phyloP scores from a whole-genome alignment of 768 basidiomycete genomes.

The Suillus ampliporus region DNA sequence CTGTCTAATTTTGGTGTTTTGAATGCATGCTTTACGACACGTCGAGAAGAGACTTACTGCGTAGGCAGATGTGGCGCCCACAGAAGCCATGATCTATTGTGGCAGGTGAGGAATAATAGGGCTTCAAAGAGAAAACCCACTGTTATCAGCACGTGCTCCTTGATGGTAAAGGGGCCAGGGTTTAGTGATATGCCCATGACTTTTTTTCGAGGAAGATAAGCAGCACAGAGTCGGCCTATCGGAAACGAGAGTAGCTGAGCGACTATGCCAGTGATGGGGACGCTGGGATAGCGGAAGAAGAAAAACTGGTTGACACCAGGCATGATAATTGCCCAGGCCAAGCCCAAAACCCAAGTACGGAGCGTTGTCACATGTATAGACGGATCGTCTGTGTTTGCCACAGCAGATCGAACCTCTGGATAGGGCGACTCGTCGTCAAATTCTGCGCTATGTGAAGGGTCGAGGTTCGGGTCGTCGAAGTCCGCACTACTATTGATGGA shows the following conservation, averaged over 20 bases:
- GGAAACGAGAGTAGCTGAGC: constrained; percentile 78
- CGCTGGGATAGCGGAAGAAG: constrained; percentile 76
- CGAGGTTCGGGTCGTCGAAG: constrained; percentile 35
- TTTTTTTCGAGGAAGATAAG: constrained; percentile 55
- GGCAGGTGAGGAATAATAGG: constrained; percentile 15
- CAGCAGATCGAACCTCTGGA: constrained; percentile 73
- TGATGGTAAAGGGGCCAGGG: constrained; percentile 78
- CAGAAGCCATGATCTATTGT: constrained; percentile 56
- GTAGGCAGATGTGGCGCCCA: constrained; percentile 66
- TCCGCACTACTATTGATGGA: constrained; percentile 15
- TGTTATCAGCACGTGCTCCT: constrained; percentile 74
- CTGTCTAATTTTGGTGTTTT: constrained; percentile 46
- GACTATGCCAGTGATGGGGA: constrained; percentile 65
- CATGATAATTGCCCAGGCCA: constrained; percentile 69
- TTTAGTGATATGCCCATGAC: constrained; percentile 69
- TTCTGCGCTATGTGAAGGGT: constrained; percentile 15
- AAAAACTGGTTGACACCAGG: constrained; percentile 77
- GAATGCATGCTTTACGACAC: constrained; percentile 10
- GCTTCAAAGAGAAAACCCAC: constrained; percentile 43
- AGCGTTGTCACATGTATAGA: constrained; percentile 65
- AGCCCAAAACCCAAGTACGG: constrained; percentile 75
- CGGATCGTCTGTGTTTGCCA: constrained; percentile 74
- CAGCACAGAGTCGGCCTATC: constrained; percentile 62
- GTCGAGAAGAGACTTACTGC: constrained; percentile 44
- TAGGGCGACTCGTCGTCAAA: constrained; percentile 71